Conservation (phyloP, 2,329 filamentous ascomycete species). For the Aspergillus fumigatus region DNA sequence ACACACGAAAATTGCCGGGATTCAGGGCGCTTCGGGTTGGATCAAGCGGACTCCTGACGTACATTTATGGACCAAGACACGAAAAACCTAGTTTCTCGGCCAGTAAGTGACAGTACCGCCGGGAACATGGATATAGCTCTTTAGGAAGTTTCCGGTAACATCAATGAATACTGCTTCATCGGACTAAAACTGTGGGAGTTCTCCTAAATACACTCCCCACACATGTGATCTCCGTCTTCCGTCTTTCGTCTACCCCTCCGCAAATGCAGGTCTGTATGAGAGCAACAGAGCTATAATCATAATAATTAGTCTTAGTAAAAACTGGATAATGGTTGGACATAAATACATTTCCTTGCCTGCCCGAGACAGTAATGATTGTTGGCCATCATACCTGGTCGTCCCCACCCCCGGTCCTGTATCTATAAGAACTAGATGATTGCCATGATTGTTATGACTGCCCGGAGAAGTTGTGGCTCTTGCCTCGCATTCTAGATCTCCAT, state of each 20-base stretch:
- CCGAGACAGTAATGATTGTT: neutral
- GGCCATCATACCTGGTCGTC: neutral
- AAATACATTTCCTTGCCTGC: neutral
- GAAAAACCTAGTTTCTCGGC: neutral
- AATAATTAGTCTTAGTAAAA: neutral
- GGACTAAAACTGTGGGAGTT: neutral
- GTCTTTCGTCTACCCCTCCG: neutral
- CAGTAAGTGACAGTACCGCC: neutral
- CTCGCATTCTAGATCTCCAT: neutral
- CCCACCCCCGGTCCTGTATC: neutral
- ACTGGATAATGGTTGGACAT: too few relatives aligned
- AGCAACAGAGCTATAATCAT: constrained; percentile 1
- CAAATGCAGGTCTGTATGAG: constrained; percentile 2
- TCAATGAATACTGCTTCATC: neutral
- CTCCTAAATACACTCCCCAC: constrained; percentile 6
- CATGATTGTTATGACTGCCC: too few relatives aligned
- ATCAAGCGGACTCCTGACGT: neutral
- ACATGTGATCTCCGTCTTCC: constrained; percentile 13
- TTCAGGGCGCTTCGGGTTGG: neutral
- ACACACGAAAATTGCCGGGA: constrained; percentile 22
- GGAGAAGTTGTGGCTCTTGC: too few relatives aligned
- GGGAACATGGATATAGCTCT: neutral
- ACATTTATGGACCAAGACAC: neutral
- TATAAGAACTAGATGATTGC: neutral
- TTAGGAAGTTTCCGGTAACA: neutral